Base-by-base conservation (phyloP, 257 asterid species). In the Capsicum baccatum region DNA sequence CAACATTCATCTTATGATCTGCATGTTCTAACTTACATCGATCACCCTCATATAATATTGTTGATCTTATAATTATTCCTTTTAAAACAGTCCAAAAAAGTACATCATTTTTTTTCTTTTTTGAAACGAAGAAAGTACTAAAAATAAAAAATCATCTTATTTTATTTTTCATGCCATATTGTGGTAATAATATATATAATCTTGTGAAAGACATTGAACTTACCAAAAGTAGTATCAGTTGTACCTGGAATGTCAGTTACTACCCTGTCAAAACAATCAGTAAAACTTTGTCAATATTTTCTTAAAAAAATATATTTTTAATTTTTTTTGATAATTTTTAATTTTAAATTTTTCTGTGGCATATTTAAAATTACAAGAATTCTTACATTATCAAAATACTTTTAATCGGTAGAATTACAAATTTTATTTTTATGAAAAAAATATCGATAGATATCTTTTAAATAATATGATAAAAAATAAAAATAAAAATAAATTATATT, bases 231-330 rank as follows among this genome's bases (percentile, higher is more conserved):
- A 57, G 87, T 91, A 88, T 93, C 92, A 50, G 99, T 95, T 52
- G 98, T 95, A 59, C 99, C 99, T 9, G 99, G 99, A 85, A 95
- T 94, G 83, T 95, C 98, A 5, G 98, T 91, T 87, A 95, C 97
- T 55, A 94, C 79, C 99, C 84, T 82, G 84, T 26, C 15, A 82
- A 79, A 60, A 26, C 3, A 47, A 26, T 78, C 6, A 78, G 82
- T 78, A 78, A 26, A 54, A 54, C 1, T 26, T 3, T 8, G 64
- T 76, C 47, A 76, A 54, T 26, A 26, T 26, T 26, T 26, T 26
- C 33, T 26, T 26, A 1, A 26, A 26, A 26, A 26, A 26, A 26
- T 26, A 26, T 26, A 1, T 26, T 26, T 26, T 26, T 26, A 26
- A 26, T 26, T 26, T 26, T 26, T 26, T 26, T 26, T 26, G 33